A percentile compares a stretch with the other conserved stretches of the same genome.
Evolutionary conservation across 805 yeast genomes (phyloP).

Genomic region (Candida ovalis): DNA sequence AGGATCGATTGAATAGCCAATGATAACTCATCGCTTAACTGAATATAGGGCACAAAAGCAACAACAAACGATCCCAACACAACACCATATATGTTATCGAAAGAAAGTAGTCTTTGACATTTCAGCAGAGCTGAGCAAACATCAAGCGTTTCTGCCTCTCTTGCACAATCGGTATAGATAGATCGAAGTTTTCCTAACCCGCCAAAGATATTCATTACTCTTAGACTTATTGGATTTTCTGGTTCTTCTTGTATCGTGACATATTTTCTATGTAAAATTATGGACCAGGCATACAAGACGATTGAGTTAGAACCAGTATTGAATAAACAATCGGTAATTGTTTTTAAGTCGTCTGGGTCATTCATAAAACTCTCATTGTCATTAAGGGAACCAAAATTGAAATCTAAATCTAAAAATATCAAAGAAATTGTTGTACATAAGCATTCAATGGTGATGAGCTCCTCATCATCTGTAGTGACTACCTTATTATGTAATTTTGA

Average conservation of each 20-base stretch:
- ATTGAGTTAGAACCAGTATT: constrained; percentile 41
- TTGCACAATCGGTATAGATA: constrained; percentile 34
- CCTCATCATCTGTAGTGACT: constrained; percentile 19
- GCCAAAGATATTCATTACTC: constrained; percentile 18
- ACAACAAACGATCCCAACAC: constrained; percentile 42
- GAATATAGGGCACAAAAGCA: constrained; percentile 46
- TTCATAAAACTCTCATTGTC: constrained; percentile 37
- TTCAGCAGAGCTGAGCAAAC: constrained; percentile 44
- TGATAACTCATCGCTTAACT: constrained; percentile 43
- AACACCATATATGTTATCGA: constrained; percentile 50
- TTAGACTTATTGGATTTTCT: constrained; percentile 17
- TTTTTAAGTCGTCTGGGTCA: constrained; percentile 36
- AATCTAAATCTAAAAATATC: constrained; percentile 53
- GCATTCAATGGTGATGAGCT: constrained; percentile 35
- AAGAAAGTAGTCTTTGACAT: constrained; percentile 40
- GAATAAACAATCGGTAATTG: constrained; percentile 19
- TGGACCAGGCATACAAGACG: constrained; percentile 64
- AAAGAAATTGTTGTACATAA: constrained; percentile 48
- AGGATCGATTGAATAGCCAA: constrained; percentile 40
- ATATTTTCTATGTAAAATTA: constrained; percentile 50
- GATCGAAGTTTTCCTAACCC: constrained; percentile 20
- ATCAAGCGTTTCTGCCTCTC: constrained; percentile 35
- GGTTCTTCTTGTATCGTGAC: constrained; percentile 35
- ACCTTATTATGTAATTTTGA: constrained; percentile 23
- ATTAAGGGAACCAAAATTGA: constrained; percentile 40